Percentiles rank a stretch among this genome's conserved stretches.
phyloP scores from a whole-genome alignment of 768 basidiomycete species.

The Kwoniella heveanensis region DNA sequence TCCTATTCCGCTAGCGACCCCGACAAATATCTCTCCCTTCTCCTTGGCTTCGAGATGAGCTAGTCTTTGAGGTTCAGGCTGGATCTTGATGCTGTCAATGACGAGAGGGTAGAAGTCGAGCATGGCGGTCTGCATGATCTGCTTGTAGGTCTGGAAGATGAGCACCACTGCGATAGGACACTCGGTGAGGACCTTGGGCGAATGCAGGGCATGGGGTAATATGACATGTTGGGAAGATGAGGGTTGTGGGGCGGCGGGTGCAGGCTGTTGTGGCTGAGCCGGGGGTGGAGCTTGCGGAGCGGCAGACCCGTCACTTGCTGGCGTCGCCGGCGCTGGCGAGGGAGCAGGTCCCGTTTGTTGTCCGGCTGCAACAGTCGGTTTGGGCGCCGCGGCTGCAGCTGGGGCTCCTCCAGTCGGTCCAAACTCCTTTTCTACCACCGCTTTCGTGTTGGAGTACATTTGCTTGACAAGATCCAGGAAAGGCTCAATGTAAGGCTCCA shows the following conservation, averaged over 20 bases:
- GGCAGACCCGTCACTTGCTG: conserved; percentile 22
- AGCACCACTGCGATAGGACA: conserved; percentile 89
- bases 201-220: conserved; percentile 69
- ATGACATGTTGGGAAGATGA: conserved; percentile 55
- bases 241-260: conserved; percentile 24
- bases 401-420: conserved; percentile 49
- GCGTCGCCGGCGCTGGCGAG: conserved; percentile 19
- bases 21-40: conserved; percentile 78
- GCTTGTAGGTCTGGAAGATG: conserved; percentile 78
- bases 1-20: conserved; percentile 73
- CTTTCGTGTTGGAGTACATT: conserved; percentile 71
- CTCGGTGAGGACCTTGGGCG: conserved; percentile 92
- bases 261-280: conserved; percentile 21
- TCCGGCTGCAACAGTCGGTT: conserved; percentile 8
- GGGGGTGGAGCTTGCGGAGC: conserved; percentile 26
- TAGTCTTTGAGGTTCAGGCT: conserved; percentile 77
- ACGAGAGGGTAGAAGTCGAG: conserved; percentile 73
- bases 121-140: conserved; percentile 67
- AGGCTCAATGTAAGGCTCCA: conserved; percentile 72
- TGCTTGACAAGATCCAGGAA: conserved; percentile 81
- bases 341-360: conserved; percentile 10
- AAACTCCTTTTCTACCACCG: conserved; percentile 73
- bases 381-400: conserved; percentile 2
- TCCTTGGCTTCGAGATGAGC: conserved; percentile 77
- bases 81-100: conserved; percentile 73